Base-by-base conservation (phyloP, 177 flowering plant genomes). In the Vitis hybrid region DNA sequence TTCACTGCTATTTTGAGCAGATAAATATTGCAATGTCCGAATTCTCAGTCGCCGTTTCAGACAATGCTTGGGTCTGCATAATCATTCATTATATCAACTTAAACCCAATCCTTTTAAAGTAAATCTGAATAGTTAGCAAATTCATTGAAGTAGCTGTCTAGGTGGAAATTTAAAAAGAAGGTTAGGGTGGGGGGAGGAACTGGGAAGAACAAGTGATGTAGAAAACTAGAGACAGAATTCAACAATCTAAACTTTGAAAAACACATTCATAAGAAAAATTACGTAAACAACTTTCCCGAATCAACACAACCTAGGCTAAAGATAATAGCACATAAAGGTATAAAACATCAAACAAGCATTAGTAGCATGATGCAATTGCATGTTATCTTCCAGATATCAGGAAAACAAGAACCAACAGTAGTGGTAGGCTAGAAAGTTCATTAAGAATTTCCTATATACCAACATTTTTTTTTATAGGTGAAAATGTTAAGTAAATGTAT, bases 1-100 rank as follows among this genome's bases (percentile, higher is more conserved):
- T 67, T 92, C 97, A 79, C 81, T 85, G 53, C 90, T 81, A 69
- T 89, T 87, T 71, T 76, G 82, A 57, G 97, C 94, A 73, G 85
- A 71, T 69, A 80, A 88, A 83, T 73, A 92, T 67, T 89, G 96
- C 80, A 95, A 5, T 61, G 99, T 95, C 59, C 95, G 81, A 72
- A 95, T 94, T 72, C 99, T 89, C 33, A 95, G 74, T 77, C 99
- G 82, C 56, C 98, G 84, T 76, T 89, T 77, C 54, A 95, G 83
- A 47, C 88, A 82, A 80, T 87, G 77, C 63, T 79, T 87, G 67
- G 78, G 72, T 73, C 99, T 95, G 82, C 78, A 83, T 33, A 64
- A 69, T 63, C 55, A 66, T 10, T 57, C 18, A 71, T 31, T 64
- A 73, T 8, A 64, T 52, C 38, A 73, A 68, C 60, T 22, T 13